phyloP scores from a whole-genome alignment of 805 yeast species.

The Starmerella tilneyi region DNA sequence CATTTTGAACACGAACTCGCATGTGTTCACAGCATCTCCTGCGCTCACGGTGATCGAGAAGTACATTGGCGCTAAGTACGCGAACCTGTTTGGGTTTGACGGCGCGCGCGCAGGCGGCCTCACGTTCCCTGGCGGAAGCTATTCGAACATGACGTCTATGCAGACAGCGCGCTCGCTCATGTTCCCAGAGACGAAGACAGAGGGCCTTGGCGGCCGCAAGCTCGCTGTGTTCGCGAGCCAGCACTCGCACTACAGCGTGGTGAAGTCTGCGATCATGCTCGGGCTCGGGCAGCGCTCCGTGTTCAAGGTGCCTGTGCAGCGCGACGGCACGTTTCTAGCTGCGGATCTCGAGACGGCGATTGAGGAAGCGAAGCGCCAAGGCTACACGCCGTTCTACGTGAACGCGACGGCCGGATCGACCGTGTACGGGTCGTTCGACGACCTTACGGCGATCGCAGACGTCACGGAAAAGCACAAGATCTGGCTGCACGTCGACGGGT shows the following conservation, averaged over 20 bases:
- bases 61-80: constrained; percentile 56
- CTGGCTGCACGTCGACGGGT: constrained; percentile 82
- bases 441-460: constrained; percentile 44
- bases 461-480: constrained; percentile 46
- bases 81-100: constrained; percentile 47
- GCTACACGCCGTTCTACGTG: constrained; percentile 61
- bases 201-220: constrained; percentile 44
- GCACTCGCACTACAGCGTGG: constrained; percentile 72
- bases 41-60: constrained; percentile 67
- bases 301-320: constrained; percentile 50
- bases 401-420: constrained; percentile 87
- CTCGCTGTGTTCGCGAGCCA: constrained; percentile 63
- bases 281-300: constrained; percentile 60
- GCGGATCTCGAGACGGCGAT: constrained; percentile 41
- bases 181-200: constrained; percentile 57
- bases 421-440: constrained; percentile 75
- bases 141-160: constrained; percentile 71
- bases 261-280: constrained; percentile 64
- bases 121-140: constrained; percentile 80
- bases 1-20: constrained; percentile 69
- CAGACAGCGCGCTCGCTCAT: constrained; percentile 61
- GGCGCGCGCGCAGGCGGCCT: constrained; percentile 61
- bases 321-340: constrained; percentile 48
- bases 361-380: constrained; percentile 37
- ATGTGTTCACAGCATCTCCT: constrained; percentile 76